phyloP scores from a whole-genome alignment of 768 basidiomycete species.

The Phaeotremella skinneri region DNA sequence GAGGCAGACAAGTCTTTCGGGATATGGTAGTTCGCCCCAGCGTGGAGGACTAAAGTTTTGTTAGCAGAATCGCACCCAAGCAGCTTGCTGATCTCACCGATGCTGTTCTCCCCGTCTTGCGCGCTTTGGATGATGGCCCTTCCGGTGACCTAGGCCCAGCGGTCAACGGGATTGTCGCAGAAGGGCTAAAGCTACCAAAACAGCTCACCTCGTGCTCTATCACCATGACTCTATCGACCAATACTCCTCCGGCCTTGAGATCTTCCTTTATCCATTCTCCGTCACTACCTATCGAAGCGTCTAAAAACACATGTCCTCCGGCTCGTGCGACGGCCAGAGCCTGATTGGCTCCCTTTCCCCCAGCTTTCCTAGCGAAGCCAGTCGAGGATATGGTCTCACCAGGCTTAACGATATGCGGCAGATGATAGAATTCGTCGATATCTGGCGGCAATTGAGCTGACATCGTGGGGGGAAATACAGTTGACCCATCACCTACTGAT shows the following conservation, averaged over 20 bases:
- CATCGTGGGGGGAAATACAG: not conserved
- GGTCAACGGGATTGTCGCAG: not conserved
- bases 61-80: not conserved
- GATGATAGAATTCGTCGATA: conserved; percentile 49
- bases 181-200: not conserved
- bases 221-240: conserved; percentile 24
- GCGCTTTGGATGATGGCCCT: conserved; percentile 55
- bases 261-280: conserved; percentile 43
- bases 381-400: conserved; percentile 55
- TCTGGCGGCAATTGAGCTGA: conserved; percentile 27
- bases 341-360: conserved; percentile 56
- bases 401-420: conserved; percentile 46
- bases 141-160: conserved; percentile 47
- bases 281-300: conserved; percentile 50
- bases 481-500: conserved; percentile 39
- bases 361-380: conserved; percentile 46
- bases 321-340: conserved; percentile 52
- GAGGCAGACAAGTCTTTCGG: conserved; percentile 27
- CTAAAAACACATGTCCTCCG: conserved; percentile 45
- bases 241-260: conserved; percentile 46
- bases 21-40: conserved; percentile 46
- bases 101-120: conserved; percentile 54
- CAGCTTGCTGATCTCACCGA: conserved; percentile 41
- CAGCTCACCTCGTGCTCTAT: conserved; percentile 40
- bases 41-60: conserved; percentile 43